Conservation (phyloP, 2,329 filamentous ascomycete species). For the Albifimbria verrucaria region DNA sequence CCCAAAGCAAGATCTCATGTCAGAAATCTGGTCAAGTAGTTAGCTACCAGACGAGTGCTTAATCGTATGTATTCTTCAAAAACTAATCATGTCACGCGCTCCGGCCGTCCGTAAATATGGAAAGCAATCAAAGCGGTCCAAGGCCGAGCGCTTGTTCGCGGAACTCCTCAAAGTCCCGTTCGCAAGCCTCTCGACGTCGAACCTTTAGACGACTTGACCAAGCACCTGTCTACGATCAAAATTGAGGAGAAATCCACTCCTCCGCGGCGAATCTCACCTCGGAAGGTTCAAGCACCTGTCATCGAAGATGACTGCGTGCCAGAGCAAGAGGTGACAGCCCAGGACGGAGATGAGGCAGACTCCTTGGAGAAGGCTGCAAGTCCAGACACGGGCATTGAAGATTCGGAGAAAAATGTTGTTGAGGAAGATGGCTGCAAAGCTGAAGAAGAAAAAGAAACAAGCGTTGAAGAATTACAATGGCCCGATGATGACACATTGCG, state of each 20-base stretch:
- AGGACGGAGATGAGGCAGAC: not conserved
- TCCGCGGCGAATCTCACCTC: not conserved
- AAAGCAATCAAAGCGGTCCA: slow-evolving; percentile 44
- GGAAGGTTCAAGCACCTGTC: not conserved
- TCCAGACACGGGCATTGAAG: no score
- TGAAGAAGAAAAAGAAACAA: slow-evolving; percentile 8
- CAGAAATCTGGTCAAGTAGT: no score
- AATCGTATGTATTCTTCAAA: no score
- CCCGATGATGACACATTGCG: slow-evolving; percentile 29
- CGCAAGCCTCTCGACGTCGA: slow-evolving; percentile 22
- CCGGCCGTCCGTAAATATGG: slow-evolving; percentile 47
- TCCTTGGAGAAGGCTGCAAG: no score
- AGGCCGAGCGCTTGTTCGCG: slow-evolving; percentile 46
- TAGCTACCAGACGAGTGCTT: no score
- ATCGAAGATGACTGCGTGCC: not conserved
- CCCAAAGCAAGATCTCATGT: no score
- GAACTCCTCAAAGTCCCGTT: slow-evolving; percentile 50
- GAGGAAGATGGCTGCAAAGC: no score
- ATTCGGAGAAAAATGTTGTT: no score
- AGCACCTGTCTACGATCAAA: slow-evolving; percentile 28
- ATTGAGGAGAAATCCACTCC: slow-evolving; percentile 11
- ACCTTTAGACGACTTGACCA: slow-evolving; percentile 24
- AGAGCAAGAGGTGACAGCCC: not conserved
- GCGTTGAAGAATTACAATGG: not conserved
- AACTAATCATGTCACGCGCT: slow-evolving; percentile 40